Evolutionary conservation across 768 basidiomycete genomes (phyloP), one percentile per base, ranked within the genome.

Genomic region (Lentinula aciculospora): DNA sequence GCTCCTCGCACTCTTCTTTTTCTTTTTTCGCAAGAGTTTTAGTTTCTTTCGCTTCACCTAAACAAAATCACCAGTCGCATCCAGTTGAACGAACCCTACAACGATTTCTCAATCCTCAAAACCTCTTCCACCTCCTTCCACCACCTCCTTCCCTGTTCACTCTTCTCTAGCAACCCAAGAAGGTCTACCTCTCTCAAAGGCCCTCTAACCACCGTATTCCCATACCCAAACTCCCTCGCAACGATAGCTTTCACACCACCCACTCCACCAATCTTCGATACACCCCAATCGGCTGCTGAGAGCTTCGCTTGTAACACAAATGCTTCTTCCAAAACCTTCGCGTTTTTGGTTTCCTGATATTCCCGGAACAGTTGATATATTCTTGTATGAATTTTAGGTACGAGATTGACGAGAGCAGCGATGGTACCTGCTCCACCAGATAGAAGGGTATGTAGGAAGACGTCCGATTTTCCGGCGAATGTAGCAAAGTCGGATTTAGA

Each of bases 391-490:
- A 81, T 63, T 61, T 84, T 86, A 6, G 86, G 86, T 15, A 79
- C 62, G 51, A 86, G 68, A 64, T 86, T 86, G 12, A 81, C 82
- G 10, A 83, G 73, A 0, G 83, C 86, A 39, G 82, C 82, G 63
- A 90, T 90, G 51, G 77, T 72, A 0, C 88, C 89, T 28, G 85
- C 79, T 62, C 84, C 81, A 7, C 81, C 79, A 2, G 83, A 81
- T 37, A 83, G 67, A 6, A 91, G 75, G 3, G 83, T 81, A 19
- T 87, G 79, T 12, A 81, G 70, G 63, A 89, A 83, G 37, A 86
- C 75, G 63, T 93, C 89, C 5, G 83, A 83, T 57, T 85, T 83
- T 1, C 92, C 92, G 10, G 89, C 81, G 64, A 86, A 85, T n/a
- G 89, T 82, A 3, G 85, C 80, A 62, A 89, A 88, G 40, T 83